Evolutionary conservation across 2,329 filamentous ascomycete species (phyloP), one percentile per base, ranked within the genome.

Genomic region (Alternaria longipes): DNA sequence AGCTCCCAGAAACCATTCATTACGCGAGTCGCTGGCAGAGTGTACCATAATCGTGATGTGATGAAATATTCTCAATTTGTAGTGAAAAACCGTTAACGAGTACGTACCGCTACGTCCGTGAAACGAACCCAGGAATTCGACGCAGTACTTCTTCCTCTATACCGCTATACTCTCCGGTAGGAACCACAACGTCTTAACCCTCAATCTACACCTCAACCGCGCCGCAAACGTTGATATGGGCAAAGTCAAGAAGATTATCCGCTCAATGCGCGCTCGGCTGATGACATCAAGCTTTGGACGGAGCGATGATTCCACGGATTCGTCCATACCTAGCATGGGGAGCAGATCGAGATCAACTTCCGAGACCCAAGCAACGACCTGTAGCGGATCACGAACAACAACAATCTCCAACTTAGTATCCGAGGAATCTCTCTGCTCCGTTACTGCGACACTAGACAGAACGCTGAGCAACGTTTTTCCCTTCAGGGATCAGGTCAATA

Each of bases 211-310:
- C 5, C 26, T n/a, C 26, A n/a, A 56, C 28, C 18, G 12, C 1
- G 30, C 20, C 50, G n/a, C 36, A 7, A 41, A 52, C 26, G 32
- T 22, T 26, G 18, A 36, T 1, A 59, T 62, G 60, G 45, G 45
- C 20, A 62, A 62, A 41, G 4, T 46, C 18, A 59, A 47, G 26
- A 38, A 47, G 1, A 24, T 42, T 3, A 36, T 62, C 12, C 56
- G 26, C n/a, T 59, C 50, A 5, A 20, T 59, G 22, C 46, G 46
- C 24, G 28, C 30, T 22, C 45, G 46, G 8, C 18, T 55, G 5
- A 24, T 24, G 8, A 24, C n/a, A 3, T 24, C 38, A 8, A 46
- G 16, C 12, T 45, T 9, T 11, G 40, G 22, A 24, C 5, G 18
- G 12, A 45, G 18, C 18, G 20, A 30, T 6, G 14, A 14, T 6